Evolutionary conservation across 2,329 filamentous ascomycete species (phyloP).

Genomic region (Hortaea sp.): DNA sequence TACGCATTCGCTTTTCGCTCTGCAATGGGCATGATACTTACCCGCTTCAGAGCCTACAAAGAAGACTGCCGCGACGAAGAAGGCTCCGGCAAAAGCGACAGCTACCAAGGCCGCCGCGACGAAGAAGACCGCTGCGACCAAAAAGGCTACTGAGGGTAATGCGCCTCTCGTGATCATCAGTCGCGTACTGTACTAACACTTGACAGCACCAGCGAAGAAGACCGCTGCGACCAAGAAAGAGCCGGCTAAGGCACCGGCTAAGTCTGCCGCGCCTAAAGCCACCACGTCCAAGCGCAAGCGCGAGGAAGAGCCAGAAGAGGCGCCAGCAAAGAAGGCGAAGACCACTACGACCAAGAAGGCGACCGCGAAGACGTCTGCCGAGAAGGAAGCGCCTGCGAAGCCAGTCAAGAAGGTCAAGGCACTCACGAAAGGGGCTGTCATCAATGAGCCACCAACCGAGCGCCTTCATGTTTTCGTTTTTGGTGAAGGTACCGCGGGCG

Average conservation of each 20-base stretch:
- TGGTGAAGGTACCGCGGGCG: slow-evolving; percentile 68
- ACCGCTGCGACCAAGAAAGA: slow-evolving; percentile 1
- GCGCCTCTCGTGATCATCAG: too few relatives aligned
- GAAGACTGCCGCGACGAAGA: not conserved
- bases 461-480: slow-evolving; percentile 68
- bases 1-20: not conserved
- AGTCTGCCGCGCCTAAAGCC: not conserved
- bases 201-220: not conserved
- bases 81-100: not conserved
- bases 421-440: slow-evolving; percentile 27
- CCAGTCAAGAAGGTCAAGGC: slow-evolving; percentile 19
- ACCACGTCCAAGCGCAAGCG: slow-evolving; percentile 12
- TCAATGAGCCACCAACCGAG: slow-evolving; percentile 55
- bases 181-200: not conserved
- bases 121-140: slow-evolving; percentile 1
- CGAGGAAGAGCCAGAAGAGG: slow-evolving; percentile 1
- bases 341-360: not conserved
- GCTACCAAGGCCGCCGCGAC: not conserved
- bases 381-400: slow-evolving; percentile 9
- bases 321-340: slow-evolving; percentile 2
- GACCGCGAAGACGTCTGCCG: slow-evolving; percentile 1
- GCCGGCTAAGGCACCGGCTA: slow-evolving; percentile 1
- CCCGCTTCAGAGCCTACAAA: not conserved
- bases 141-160: not conserved
- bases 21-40: too few relatives aligned